Evolutionary conservation across 2,329 filamentous ascomycete species (phyloP).

Genomic region (Metarhizium brunneum): DNA sequence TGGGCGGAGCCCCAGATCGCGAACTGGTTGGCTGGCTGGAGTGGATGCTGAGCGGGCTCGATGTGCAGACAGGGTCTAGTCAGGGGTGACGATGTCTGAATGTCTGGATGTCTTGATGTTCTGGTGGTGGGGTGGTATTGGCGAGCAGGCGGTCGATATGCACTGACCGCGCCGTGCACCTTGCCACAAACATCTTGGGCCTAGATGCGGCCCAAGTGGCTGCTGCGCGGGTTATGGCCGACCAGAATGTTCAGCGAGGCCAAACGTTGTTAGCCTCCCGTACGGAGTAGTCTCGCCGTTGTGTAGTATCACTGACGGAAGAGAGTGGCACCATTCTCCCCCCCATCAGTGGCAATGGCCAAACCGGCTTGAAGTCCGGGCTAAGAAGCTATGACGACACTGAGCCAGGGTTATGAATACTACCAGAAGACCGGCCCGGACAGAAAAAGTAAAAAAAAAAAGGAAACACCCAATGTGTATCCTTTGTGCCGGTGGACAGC

Average conservation of each 20-base stretch:
- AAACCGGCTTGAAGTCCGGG: too few species aligned
- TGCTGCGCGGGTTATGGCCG: background rate
- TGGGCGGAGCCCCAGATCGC: constrained; percentile 4
- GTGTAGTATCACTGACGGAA: background rate
- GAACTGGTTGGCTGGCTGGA: constrained; percentile 8
- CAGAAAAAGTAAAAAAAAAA: background rate
- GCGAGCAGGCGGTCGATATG: background rate
- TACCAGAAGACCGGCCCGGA: background rate
- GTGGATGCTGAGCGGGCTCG: constrained; percentile 2
- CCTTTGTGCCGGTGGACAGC: too few species aligned
- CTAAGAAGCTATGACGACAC: constrained; percentile 1
- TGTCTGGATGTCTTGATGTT: constrained; percentile 2
- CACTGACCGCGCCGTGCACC: background rate
- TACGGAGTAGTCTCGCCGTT: too few species aligned
- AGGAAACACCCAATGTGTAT: too few species aligned
- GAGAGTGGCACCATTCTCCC: background rate
- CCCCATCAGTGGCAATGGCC: background rate
- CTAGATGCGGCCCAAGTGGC: background rate
- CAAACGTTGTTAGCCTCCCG: too few species aligned
- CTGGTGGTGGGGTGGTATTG: constrained; percentile 2
- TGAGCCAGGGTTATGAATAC: background rate
- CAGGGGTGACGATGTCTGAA: constrained; percentile 9
- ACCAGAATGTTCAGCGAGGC: background rate
- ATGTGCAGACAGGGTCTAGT: constrained; percentile 9
- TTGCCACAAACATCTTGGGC: background rate